phyloP scores from a whole-genome alignment of 768 basidiomycete species.

The Tylopilus sp. region DNA sequence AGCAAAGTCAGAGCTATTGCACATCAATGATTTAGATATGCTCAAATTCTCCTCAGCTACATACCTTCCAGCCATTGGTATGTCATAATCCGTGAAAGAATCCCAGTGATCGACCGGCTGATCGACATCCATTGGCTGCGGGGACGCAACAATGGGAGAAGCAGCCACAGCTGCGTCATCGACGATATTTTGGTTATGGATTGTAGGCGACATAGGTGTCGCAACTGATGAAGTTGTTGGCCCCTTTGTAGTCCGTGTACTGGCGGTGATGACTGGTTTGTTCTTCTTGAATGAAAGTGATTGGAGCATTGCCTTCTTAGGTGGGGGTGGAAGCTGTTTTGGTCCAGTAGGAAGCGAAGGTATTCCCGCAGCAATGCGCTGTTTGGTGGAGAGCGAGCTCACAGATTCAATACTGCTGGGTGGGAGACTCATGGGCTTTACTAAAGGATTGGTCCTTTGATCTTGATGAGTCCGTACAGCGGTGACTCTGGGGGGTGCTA shows the following conservation, averaged over 20 bases:
- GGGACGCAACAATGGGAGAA: conserved; percentile 6
- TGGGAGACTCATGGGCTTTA: conserved; percentile 29
- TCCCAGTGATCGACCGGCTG: conserved; percentile 12
- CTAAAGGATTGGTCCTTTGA: conserved; percentile 28
- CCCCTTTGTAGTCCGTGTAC: conserved; percentile 16
- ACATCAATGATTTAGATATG: neutral
- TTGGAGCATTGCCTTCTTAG: conserved; percentile 23
- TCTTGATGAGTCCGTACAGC: conserved; percentile 29
- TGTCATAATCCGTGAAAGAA: conserved; percentile 7
- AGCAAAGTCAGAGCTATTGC: conserved; percentile 2
- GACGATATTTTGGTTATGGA: neutral
- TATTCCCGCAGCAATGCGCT: conserved; percentile 43
- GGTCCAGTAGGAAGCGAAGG: conserved; percentile 33
- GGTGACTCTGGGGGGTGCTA: conserved; percentile 14
- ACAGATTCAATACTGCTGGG: conserved; percentile 23
- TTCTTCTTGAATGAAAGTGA: conserved; percentile 46
- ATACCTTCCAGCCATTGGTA: conserved; percentile 9
- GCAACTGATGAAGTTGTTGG: neutral
- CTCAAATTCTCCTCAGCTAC: neutral
- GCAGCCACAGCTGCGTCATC: neutral
- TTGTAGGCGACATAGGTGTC: conserved; percentile 12
- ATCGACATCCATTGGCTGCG: conserved; percentile 22
- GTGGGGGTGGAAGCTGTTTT: conserved; percentile 28
- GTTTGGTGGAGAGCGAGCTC: conserved; percentile 48
- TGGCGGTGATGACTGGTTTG: conserved; percentile 13